Percentiles rank a stretch among this genome's conserved stretches.
Evolutionary conservation across 345 rosid species (phyloP).

Genomic region (Ceriops zippeliana): DNA sequence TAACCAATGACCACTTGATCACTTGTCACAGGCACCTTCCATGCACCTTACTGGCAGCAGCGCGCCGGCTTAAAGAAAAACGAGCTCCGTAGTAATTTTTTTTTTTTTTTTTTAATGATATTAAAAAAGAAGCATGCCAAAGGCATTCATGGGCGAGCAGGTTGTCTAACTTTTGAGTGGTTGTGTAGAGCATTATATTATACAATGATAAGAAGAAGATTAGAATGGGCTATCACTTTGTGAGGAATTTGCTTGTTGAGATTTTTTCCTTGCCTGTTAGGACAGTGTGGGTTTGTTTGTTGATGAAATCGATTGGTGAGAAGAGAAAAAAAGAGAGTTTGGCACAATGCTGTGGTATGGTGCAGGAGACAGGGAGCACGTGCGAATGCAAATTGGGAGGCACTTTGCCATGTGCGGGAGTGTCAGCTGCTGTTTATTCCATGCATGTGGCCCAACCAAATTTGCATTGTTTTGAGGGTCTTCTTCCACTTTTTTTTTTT

Average conservation of each 20-base stretch:
- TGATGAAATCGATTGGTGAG: conserved; percentile 4
- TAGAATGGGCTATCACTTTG: conserved; percentile 12
- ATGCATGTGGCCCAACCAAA: conserved; percentile 33
- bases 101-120: background rate
- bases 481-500: conserved; percentile 9
- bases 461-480: conserved; percentile 25
- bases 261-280: background rate
- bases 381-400: conserved; percentile 34
- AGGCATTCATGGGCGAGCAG: background rate
- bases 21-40: conserved; percentile 45
- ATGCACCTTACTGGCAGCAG: conserved; percentile 34
- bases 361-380: conserved; percentile 41
- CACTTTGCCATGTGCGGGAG: conserved; percentile 30
- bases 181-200: conserved; percentile 17
- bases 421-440: conserved; percentile 39
- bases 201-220: background rate
- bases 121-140: background rate
- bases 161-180: conserved; percentile 17
- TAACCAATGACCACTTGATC: conserved; percentile 61
- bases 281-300: conserved; percentile 12
- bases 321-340: conserved; percentile 2
- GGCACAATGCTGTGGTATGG: background rate
- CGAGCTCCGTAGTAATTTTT: background rate
- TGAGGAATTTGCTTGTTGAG: background rate
- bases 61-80: conserved; percentile 3